Percentiles rank a stretch among this genome's conserved stretches.
Evolutionary conservation across 1,139 yeast genomes (phyloP).

Genomic region (Scheffersomyces cryptocercus): DNA sequence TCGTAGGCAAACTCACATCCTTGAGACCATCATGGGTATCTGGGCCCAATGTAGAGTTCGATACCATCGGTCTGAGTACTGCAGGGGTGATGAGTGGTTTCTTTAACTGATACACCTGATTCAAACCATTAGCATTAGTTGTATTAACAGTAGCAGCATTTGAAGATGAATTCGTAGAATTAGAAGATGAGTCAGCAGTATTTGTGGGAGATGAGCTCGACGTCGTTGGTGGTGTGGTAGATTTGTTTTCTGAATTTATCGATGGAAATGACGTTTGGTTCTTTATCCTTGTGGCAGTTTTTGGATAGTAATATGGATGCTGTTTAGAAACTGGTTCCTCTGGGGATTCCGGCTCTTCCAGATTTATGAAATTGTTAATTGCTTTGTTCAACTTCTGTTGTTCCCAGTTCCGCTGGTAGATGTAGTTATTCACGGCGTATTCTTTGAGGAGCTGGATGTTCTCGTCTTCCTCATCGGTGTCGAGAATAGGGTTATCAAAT

Average conservation of each 20-base stretch:
- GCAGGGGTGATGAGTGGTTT: conserved; percentile 47
- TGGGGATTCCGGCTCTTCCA: neutral
- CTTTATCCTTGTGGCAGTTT: conserved; percentile 5
- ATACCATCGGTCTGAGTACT: conserved; percentile 36
- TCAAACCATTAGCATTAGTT: conserved; percentile 9
- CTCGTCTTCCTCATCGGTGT: conserved; percentile 10
- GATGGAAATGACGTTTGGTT: conserved; percentile 2
- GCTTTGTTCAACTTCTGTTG: conserved; percentile 10
- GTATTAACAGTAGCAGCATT: too few relatives aligned
- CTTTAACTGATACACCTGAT: conserved; percentile 37
- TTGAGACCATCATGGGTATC: neutral
- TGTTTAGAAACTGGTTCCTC: neutral
- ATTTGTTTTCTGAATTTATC: neutral
- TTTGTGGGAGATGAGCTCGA: neutral
- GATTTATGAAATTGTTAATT: conserved; percentile 6
- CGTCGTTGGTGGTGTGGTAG: neutral
- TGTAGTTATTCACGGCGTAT: conserved; percentile 17
- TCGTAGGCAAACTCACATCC: neutral
- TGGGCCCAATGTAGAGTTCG: neutral
- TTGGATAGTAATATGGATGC: conserved; percentile 2
- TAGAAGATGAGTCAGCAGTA: neutral
- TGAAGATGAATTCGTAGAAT: neutral
- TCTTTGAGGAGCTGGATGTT: conserved; percentile 14
- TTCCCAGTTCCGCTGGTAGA: conserved; percentile 15
- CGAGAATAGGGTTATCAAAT: neutral